These are phyloP conservation scores for Nakazawaea molendinolei DNA, from an alignment of 805 yeast species.

Conservation along the genomic window DNA sequence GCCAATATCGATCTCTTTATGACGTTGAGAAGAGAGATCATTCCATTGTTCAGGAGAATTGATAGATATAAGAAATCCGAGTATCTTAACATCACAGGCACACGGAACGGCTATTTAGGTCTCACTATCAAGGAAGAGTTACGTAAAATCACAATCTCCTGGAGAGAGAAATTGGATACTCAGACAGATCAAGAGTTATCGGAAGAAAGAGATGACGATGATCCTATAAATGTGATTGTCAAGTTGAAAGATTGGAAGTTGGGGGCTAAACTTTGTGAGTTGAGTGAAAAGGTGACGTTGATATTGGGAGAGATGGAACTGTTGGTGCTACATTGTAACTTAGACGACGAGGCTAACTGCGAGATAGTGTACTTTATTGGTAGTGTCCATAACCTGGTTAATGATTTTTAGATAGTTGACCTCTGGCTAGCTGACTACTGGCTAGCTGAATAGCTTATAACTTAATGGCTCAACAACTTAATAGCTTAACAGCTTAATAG, in stretches of 20 bases:
- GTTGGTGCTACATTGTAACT: constrained; percentile 57
- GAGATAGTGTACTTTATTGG: constrained; percentile 58
- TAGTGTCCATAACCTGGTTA: constrained; percentile 21
- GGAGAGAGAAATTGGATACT: constrained; percentile 50
- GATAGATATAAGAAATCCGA: constrained; percentile 59
- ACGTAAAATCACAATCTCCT: constrained; percentile 45
- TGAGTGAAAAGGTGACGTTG: constrained; percentile 54
- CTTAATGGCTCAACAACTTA: too few relatives aligned
- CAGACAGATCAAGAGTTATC: constrained; percentile 20
- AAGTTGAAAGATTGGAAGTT: constrained; percentile 62
- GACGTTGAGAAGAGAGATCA: constrained; percentile 42
- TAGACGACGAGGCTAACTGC: constrained; percentile 59
- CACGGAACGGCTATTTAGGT: constrained; percentile 41
- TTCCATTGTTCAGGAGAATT: constrained; percentile 48
- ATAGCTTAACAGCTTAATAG: too few relatives aligned
- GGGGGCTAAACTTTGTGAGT: constrained; percentile 53
- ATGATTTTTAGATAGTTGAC: not conserved
- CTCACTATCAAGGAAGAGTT: constrained; percentile 51
- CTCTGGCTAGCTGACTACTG: too few relatives aligned
- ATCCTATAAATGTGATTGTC: constrained; percentile 42
- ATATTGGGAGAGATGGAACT: constrained; percentile 52
- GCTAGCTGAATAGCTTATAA: too few relatives aligned
- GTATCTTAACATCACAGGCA: constrained; percentile 41
- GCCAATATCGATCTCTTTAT: constrained; percentile 49
- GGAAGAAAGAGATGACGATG: constrained; percentile 15